Evolutionary conservation across 345 rosid species (phyloP), one percentile per base, ranked within the genome.

Genomic region (Citrus mangshanensis): DNA sequence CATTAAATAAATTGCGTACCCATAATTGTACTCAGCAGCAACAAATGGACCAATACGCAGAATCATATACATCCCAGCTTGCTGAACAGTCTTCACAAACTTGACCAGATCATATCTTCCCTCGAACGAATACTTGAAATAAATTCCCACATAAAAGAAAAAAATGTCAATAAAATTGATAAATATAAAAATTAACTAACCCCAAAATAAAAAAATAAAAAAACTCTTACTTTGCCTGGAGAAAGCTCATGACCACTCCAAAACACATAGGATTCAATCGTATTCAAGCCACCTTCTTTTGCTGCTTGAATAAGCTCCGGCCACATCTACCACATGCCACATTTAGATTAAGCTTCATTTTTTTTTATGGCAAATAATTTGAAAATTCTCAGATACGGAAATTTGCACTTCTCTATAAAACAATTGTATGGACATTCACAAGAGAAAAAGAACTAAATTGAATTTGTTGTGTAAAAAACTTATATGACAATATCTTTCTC

Each of bases 31-130:
- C 80, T 96, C 98, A 22, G 99, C 99, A 0, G 95, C 98, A 79
- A 94, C 88, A 77, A 90, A 94, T 49, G 99, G 99, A 21, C 99
- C 99, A 22, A 96, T 96, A n/a, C 98, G 88, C 58, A 96, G 95
- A 81, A 94, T 92, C 89, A 94, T 86, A 72, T 91, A 89, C 98
- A 96, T 87, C 68, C 94, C 93, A 38, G 97, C 97, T 78, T 91
- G 84, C 78, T 96, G 98, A 77, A 96, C 91, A 77, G 72, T 89
- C 87, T 93, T 94, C 68, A 90, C 89, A 84, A 96, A 96, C 89
- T 93, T 93, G 80, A 96, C 97, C 79, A 96, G 88, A 88, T 96
- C 88, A 51, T 84, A 96, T 76, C 99, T 84, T 19, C 97, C 94
- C 69, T 85, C 91, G 72, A 96, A 96, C 73, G 88, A 83, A 77